These are phyloP conservation scores for Larix kaempferi DNA, from an alignment of 75 land plant species.

Conservation along the genomic window DNA sequence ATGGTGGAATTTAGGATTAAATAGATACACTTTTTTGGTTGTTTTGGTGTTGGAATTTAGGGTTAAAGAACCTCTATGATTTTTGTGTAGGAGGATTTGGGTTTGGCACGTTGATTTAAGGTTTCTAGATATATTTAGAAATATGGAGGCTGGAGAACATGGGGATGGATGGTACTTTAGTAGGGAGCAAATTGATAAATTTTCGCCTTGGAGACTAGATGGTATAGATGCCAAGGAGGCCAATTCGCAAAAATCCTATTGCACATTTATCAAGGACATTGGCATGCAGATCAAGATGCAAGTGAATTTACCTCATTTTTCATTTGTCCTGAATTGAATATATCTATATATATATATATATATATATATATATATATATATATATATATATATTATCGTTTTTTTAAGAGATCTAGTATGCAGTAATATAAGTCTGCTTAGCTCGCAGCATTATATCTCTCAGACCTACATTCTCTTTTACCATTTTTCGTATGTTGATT, in stretches of 20 bases:
- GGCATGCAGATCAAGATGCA: constrained; percentile 6
- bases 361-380: too few species aligned
- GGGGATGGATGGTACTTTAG: constrained; percentile 12
- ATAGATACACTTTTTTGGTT: too few species aligned
- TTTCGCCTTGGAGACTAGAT: constrained; percentile 5
- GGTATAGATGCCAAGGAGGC: constrained; percentile 9
- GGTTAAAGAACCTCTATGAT: neutral
- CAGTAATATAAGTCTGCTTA: too few species aligned
- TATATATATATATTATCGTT: too few species aligned
- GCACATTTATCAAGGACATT: constrained; percentile 3
- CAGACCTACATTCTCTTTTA: too few species aligned
- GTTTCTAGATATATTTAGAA: neutral
- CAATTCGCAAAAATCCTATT: constrained; percentile 11
- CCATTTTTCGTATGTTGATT: too few species aligned
- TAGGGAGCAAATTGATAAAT: constrained; percentile 6
- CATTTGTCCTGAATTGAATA: too few species aligned
- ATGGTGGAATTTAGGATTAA: neutral
- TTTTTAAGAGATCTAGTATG: too few species aligned
- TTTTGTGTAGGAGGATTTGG: neutral
- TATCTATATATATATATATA: too few species aligned
- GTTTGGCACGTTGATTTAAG: neutral
- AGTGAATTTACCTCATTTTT: neutral
- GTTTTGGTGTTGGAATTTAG: neutral
- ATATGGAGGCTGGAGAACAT: neutral
- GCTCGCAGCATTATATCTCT: too few species aligned